A percentile compares a stretch with the other conserved stretches of the same genome.
Evolutionary conservation across 2,329 filamentous ascomycete genomes (phyloP).

Genomic region (Metarhizium robertsii): DNA sequence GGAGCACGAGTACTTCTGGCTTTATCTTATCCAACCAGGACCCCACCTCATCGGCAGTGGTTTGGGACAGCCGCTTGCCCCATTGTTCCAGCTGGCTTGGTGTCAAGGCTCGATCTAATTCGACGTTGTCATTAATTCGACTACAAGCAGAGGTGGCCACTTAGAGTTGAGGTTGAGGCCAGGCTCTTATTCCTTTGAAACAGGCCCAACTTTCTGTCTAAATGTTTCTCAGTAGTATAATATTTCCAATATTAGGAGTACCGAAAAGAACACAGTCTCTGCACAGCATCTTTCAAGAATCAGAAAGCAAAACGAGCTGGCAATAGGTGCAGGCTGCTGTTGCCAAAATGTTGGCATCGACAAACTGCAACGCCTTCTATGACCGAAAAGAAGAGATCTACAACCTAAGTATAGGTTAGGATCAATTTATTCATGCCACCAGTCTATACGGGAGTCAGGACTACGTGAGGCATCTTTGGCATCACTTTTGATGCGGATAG

Average conservation of each 20-base stretch:
- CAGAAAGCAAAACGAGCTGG: neutral
- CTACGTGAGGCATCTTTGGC: too few relatives aligned
- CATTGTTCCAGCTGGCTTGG: too few relatives aligned
- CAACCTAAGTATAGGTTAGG: neutral
- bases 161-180: neutral
- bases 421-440: too few relatives aligned
- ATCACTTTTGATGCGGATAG: neutral
- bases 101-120: too few relatives aligned
- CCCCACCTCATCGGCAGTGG: too few relatives aligned
- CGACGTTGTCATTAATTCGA: neutral
- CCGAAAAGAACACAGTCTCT: neutral
- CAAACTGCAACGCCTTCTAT: neutral
- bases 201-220: neutral
- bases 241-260: neutral
- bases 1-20: too few relatives aligned
- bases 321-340: neutral
- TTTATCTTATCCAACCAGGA: too few relatives aligned
- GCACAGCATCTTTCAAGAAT: neutral
- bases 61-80: too few relatives aligned
- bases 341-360: neutral
- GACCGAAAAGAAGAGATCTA: neutral
- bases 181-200: neutral
- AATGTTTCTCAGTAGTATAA: too few relatives aligned
- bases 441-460: too few relatives aligned
- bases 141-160: neutral